phyloP scores from a whole-genome alignment of 192 early-diverging fungal species.

The Linnemannia schmuckeri region DNA sequence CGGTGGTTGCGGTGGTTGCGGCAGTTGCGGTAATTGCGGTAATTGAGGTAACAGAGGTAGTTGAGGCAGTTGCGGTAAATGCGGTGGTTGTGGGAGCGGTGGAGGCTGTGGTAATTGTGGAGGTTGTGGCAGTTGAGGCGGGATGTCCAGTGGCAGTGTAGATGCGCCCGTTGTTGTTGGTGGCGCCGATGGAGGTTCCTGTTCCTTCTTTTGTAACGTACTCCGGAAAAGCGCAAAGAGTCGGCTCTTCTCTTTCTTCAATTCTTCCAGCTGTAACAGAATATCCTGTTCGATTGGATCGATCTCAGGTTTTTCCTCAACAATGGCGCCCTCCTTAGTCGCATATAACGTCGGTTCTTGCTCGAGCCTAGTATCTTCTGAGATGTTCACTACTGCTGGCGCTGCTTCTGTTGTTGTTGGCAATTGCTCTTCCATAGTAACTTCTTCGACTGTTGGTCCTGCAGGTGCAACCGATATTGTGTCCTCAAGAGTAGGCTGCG shows the following conservation, averaged over 20 bases:
- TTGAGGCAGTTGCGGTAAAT: not conserved
- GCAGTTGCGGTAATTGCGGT: not conserved
- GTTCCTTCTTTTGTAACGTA: constrained; percentile 27
- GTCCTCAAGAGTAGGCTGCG: not conserved
- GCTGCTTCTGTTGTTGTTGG: not conserved
- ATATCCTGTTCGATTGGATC: constrained; percentile 36
- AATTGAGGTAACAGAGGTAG: not conserved
- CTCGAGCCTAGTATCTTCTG: not conserved
- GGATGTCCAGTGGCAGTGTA: not conserved
- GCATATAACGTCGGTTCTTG: not conserved
- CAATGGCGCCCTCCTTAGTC: not conserved
- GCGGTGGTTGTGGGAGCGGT: not conserved
- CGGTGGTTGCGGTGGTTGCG: not conserved
- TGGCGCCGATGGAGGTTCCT: not conserved
- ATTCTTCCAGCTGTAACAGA: constrained; percentile 28
- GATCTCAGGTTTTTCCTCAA: not conserved
- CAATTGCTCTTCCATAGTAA: not conserved
- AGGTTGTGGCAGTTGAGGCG: not conserved
- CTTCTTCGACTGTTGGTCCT: not conserved
- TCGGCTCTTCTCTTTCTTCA: constrained; percentile 46
- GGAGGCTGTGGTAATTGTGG: too few species aligned
- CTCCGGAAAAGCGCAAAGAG: constrained; percentile 45
- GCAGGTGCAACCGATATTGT: not conserved
- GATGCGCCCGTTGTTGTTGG: not conserved
- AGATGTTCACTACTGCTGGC: not conserved